phyloP scores from a whole-genome alignment of 129 eudicot species.

The Lactuca saligna region DNA sequence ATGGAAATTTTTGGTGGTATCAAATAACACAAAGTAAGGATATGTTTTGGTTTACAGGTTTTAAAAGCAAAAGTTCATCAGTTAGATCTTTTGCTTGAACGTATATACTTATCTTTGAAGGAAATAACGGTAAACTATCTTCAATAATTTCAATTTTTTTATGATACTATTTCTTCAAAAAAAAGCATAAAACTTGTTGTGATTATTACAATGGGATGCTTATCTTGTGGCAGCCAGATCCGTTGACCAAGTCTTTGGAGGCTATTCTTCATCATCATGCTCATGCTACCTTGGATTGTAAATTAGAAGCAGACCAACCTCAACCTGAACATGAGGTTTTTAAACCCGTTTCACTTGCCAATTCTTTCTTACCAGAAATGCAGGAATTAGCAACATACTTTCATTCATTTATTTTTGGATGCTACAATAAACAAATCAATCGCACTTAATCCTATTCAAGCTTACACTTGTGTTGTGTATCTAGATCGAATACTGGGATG shows the following conservation, averaged over 20 bases:
- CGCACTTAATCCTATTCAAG: not conserved
- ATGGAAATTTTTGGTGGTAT: not conserved
- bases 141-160: not conserved
- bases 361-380: not conserved
- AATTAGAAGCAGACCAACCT: conserved; percentile 48
- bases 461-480: conserved; percentile 11
- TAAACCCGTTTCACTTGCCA: not conserved
- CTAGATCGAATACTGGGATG: conserved; percentile 56
- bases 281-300: conserved; percentile 37
- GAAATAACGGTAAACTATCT: conserved; percentile 63
- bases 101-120: conserved; percentile 77
- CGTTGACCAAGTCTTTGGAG: conserved; percentile 66
- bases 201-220: no score
- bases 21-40: not conserved
- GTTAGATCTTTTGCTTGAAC: conserved; percentile 77
- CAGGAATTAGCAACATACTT: no score
- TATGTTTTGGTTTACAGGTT: conserved; percentile 44
- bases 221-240: conserved; percentile 75
- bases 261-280: conserved; percentile 54
- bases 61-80: conserved; percentile 89
- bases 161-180: not conserved
- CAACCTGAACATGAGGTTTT: conserved; percentile 66
- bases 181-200: not conserved
- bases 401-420: no score
- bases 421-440: not conserved